Percentiles rank a stretch among this genome's conserved stretches.
These are phyloP conservation scores for Vigna angularis DNA, from an alignment of 306 rosid genomes.

Conservation along the genomic window DNA sequence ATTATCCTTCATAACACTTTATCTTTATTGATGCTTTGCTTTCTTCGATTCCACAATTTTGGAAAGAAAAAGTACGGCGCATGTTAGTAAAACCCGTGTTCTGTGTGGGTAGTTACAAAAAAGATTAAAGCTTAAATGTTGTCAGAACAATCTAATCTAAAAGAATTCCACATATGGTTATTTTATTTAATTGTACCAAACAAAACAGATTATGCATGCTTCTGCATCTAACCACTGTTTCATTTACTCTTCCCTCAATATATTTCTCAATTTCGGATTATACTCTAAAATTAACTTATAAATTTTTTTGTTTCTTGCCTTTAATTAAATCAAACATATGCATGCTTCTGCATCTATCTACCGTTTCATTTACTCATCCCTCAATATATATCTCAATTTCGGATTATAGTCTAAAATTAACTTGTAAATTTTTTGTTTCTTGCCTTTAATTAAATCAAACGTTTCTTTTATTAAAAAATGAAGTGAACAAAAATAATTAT, in stretches of 20 bases:
- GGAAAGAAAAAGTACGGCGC: not conserved
- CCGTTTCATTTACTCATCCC: not conserved
- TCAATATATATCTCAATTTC: too few species aligned
- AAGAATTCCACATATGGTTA: not conserved
- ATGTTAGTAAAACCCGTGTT: slow-evolving; percentile 1
- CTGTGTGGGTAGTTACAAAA: not conserved
- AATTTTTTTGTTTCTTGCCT: not conserved
- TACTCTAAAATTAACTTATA: not conserved
- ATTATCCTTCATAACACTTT: not conserved
- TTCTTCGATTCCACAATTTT: not conserved
- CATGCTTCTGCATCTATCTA: not conserved
- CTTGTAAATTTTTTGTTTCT: not conserved
- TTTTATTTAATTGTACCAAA: not conserved
- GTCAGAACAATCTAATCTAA: not conserved
- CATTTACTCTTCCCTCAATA: not conserved
- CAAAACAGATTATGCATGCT: not conserved
- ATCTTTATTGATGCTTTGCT: not conserved
- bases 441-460: not conserved
- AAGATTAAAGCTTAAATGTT: not conserved
- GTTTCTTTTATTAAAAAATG: not conserved
- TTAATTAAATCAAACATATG: not conserved
- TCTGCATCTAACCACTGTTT: not conserved
- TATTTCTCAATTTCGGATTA: not conserved
- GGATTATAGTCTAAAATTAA: not conserved
- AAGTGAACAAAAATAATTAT: not conserved